Percentiles rank a stretch among this genome's conserved stretches.
phyloP scores from a whole-genome alignment of 768 basidiomycete genomes.

The Kwoniella sp. region DNA sequence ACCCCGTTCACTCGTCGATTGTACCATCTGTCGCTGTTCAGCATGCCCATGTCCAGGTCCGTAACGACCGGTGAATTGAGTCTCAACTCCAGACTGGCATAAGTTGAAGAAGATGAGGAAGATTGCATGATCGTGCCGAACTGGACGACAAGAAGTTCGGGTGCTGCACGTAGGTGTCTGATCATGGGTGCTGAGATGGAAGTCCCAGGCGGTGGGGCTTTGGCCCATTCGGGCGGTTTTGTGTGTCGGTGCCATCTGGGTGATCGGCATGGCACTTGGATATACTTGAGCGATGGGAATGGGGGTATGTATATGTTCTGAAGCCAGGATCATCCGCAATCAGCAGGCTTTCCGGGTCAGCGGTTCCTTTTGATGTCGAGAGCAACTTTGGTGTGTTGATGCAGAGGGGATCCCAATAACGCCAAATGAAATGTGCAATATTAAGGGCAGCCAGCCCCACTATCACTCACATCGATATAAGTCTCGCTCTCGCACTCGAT shows the following conservation, averaged over 20 bases:
- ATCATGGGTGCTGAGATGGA: conserved; percentile 21
- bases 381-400: too few relatives aligned
- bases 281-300: conserved; percentile 8
- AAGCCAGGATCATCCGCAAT: background rate
- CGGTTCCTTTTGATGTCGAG: too few relatives aligned
- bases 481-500: conserved; percentile 24
- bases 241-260: conserved; percentile 15
- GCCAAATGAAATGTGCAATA: too few relatives aligned
- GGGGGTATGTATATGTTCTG: conserved; percentile 24
- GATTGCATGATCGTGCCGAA: too few relatives aligned
- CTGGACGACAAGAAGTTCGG: conserved; percentile 12
- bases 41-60: background rate
- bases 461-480: conserved; percentile 24
- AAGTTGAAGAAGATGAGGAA: conserved; percentile 1
- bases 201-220: conserved; percentile 18
- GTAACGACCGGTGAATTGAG: background rate
- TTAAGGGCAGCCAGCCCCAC: background rate
- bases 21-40: conserved; percentile 13
- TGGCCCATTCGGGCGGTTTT: conserved; percentile 19
- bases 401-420: too few relatives aligned
- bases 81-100: too few relatives aligned
- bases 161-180: conserved; percentile 8
- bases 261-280: conserved; percentile 13
- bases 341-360: too few relatives aligned
- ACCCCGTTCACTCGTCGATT: conserved; percentile 20